Percentiles rank a stretch among this genome's conserved stretches.
phyloP scores from a whole-genome alignment of 768 basidiomycete genomes.

The Suillus hirtellus region DNA sequence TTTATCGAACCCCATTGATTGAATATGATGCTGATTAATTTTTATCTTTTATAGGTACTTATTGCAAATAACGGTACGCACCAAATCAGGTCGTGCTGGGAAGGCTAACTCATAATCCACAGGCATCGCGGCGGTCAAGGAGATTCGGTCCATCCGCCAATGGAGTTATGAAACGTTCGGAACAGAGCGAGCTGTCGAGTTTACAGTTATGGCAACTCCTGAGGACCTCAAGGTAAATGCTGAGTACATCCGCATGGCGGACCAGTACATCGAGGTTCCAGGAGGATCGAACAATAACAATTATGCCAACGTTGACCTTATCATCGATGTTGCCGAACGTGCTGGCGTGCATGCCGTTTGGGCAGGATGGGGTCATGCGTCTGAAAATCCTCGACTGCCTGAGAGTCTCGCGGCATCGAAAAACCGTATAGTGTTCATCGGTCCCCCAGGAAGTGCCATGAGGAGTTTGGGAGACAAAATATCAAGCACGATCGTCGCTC shows the following conservation, averaged over 20 bases:
- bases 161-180: slow-evolving; percentile 99
- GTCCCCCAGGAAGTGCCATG: slow-evolving; percentile 98
- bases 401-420: slow-evolving; percentile 90
- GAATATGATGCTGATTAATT: slow-evolving; percentile 8
- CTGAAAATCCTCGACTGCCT: slow-evolving; percentile 95
- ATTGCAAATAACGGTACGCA: slow-evolving; percentile 94
- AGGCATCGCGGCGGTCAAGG: slow-evolving; percentile 99
- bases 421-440: slow-evolving; percentile 98
- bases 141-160: slow-evolving; percentile 97
- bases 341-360: slow-evolving; percentile 98
- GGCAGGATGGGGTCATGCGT: slow-evolving; percentile 99
- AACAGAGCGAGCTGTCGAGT: slow-evolving; percentile 92
- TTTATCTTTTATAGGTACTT: slow-evolving; percentile 63
- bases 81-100: neutral
- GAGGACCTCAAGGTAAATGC: slow-evolving; percentile 99
- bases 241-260: slow-evolving; percentile 99
- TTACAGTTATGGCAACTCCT: slow-evolving; percentile 99
- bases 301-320: slow-evolving; percentile 98
- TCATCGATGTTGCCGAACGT: slow-evolving; percentile 96
- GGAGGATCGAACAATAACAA: slow-evolving; percentile 99
- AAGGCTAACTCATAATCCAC: slow-evolving; percentile 24
- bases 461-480: slow-evolving; percentile 99
- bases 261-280: slow-evolving; percentile 97
- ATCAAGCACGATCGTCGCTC: slow-evolving; percentile 98
- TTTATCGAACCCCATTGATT: slow-evolving; percentile 8